Evolutionary conservation across 1,284 basidiomycete species (phyloP).

Genomic region (Cryptococcus wingfieldii): DNA sequence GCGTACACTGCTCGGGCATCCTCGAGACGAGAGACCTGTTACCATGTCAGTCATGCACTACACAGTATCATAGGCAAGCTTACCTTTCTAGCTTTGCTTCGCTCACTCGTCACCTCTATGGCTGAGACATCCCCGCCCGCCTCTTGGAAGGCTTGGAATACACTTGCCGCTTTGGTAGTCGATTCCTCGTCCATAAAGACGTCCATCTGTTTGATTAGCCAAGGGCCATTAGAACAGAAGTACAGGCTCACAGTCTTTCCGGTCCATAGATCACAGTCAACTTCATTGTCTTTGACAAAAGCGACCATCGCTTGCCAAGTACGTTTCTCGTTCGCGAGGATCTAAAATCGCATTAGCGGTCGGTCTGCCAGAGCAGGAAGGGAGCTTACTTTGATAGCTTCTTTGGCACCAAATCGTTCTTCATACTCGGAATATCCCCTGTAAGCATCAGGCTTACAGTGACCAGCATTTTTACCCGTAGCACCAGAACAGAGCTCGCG

Average conservation of each 20-base stretch:
- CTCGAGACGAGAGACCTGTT: constrained; percentile 16
- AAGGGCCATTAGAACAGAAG: not conserved
- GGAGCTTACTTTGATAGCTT: constrained; percentile 22
- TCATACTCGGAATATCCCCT: constrained; percentile 17
- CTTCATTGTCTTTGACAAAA: constrained; percentile 20
- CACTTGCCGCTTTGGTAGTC: constrained; percentile 9
- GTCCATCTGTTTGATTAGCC: constrained; percentile 10
- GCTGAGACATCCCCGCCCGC: constrained; percentile 19
- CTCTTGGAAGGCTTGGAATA: constrained; percentile 8
- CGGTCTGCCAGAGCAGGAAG: not conserved
- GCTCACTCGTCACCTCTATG: constrained; percentile 15
- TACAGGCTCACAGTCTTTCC: constrained; percentile 18
- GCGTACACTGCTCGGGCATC: constrained; percentile 18
- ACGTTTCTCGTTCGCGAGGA: constrained; percentile 21
- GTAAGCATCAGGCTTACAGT: constrained; percentile 33
- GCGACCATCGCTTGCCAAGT: constrained; percentile 17
- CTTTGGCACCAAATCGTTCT: constrained; percentile 16
- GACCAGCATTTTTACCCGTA: constrained; percentile 31
- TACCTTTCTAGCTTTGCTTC: constrained; percentile 13
- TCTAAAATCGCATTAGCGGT: constrained; percentile 5
- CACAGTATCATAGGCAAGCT: not conserved
- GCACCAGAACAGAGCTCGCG: constrained; percentile 32
- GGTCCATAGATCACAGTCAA: constrained; percentile 31
- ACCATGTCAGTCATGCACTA: not conserved
- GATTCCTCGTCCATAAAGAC: constrained; percentile 14